These are phyloP conservation scores for Amphirosellinia nigrospora DNA, from an alignment of 495 filamentous ascomycete species.

Conservation along the genomic window DNA sequence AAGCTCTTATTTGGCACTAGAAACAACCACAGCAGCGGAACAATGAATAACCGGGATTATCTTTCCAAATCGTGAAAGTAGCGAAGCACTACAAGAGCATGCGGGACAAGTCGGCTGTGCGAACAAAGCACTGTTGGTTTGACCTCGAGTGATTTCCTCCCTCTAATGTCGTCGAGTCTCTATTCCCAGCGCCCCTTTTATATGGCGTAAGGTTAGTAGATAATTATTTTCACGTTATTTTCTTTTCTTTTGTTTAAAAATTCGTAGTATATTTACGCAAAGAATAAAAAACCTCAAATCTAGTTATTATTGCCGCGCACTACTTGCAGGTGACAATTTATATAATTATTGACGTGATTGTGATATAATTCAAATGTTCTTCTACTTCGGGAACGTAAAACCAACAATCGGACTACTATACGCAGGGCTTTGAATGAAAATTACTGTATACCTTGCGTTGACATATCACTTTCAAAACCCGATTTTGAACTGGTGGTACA, in stretches of 20 bases:
- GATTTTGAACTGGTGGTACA: too few species aligned
- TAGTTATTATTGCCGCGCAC: background rate
- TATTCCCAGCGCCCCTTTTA: too few species aligned
- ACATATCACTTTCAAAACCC: background rate
- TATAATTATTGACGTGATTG: background rate
- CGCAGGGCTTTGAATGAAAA: background rate
- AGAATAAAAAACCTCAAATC: background rate
- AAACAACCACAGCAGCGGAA: background rate
- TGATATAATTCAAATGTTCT: too few species aligned
- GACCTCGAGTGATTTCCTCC: background rate
- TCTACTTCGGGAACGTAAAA: background rate
- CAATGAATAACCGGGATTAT: background rate
- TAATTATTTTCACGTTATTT: background rate
- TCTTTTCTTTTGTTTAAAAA: background rate
- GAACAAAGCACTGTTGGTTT: background rate
- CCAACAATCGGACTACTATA: background rate
- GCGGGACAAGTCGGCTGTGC: background rate
- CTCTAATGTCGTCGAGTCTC: background rate
- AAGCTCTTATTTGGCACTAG: background rate
- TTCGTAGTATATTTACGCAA: background rate
- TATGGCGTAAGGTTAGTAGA: background rate
- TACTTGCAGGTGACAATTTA: background rate
- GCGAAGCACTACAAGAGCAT: background rate
- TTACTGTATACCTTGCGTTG: background rate
- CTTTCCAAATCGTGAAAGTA: background rate